These are phyloP conservation scores for Citrus australasica DNA, from an alignment of 345 rosid species.

Conservation along the genomic window DNA sequence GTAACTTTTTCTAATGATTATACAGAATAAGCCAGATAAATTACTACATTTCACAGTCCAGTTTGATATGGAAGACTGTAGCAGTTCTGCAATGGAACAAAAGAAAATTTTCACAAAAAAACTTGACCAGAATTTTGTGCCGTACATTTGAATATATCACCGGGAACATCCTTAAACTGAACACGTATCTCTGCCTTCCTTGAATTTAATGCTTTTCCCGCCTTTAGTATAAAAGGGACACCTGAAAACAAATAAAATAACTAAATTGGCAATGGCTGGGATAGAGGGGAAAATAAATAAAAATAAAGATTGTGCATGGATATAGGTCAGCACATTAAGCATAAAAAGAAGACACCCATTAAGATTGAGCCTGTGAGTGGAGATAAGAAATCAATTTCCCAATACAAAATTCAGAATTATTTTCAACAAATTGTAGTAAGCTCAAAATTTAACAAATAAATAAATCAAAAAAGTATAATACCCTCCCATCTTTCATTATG, in stretches of 20 bases:
- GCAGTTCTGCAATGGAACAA: neutral
- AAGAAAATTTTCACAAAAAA: neutral
- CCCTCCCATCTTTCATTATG: slow-evolving; percentile 99
- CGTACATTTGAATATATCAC: slow-evolving; percentile 91
- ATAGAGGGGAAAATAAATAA: neutral
- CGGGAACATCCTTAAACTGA: slow-evolving; percentile 99
- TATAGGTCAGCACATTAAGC: neutral
- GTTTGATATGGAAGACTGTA: neutral
- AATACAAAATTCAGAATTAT: slow-evolving; percentile 1
- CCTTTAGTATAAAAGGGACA: slow-evolving; percentile 94
- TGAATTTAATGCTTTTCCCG: slow-evolving; percentile 95
- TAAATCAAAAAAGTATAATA: slow-evolving; percentile 22
- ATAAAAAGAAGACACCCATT: neutral
- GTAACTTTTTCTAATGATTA: neutral
- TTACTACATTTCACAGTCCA: slow-evolving; percentile 6
- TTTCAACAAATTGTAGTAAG: neutral
- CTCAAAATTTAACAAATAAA: neutral
- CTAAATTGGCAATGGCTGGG: neutral
- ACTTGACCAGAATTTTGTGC: neutral
- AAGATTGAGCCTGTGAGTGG: neutral
- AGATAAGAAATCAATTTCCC: neutral
- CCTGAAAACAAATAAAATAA: slow-evolving; percentile 44
- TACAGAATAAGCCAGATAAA: neutral
- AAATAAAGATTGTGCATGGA: neutral
- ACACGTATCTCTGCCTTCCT: slow-evolving; percentile 98